Percentiles rank a stretch among this genome's conserved stretches.
phyloP scores from a whole-genome alignment of 1,139 yeast species.

The Hanseniaspora gamundiae region DNA sequence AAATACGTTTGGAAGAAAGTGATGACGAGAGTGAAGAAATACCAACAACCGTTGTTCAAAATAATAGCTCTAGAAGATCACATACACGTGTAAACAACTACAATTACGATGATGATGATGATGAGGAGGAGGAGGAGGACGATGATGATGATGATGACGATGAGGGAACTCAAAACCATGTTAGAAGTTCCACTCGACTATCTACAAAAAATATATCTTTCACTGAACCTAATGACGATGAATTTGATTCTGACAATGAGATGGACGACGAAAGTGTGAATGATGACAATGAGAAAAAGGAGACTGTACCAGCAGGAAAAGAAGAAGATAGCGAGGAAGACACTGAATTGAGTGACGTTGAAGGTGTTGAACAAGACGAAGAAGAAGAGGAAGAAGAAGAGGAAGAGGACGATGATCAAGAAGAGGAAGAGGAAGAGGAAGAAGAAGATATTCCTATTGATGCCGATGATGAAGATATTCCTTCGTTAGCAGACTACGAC shows the following conservation, averaged over 20 bases:
- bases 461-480: background rate
- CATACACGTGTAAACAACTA: too few relatives aligned
- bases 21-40: conserved; percentile 3
- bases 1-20: background rate
- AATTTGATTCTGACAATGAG: background rate
- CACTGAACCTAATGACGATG: background rate
- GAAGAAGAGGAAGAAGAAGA: conserved; percentile 13
- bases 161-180: conserved; percentile 3
- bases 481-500: conserved; percentile 8
- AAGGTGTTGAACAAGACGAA: conserved; percentile 12
- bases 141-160: conserved; percentile 10
- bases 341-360: conserved; percentile 14
- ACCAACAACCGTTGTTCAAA: too few relatives aligned
- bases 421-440: conserved; percentile 15
- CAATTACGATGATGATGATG: conserved; percentile 6
- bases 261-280: background rate
- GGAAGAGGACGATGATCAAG: conserved; percentile 12
- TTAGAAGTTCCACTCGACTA: background rate
- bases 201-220: background rate
- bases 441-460: conserved; percentile 6
- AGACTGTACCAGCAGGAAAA: conserved; percentile 5
- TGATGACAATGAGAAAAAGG: background rate
- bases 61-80: background rate
- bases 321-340: conserved; percentile 8
- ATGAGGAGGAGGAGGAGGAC: conserved; percentile 8